Base-by-base conservation (phyloP, 2,329 filamentous ascomycete genomes). In the Trichoderma citrinoviride region DNA sequence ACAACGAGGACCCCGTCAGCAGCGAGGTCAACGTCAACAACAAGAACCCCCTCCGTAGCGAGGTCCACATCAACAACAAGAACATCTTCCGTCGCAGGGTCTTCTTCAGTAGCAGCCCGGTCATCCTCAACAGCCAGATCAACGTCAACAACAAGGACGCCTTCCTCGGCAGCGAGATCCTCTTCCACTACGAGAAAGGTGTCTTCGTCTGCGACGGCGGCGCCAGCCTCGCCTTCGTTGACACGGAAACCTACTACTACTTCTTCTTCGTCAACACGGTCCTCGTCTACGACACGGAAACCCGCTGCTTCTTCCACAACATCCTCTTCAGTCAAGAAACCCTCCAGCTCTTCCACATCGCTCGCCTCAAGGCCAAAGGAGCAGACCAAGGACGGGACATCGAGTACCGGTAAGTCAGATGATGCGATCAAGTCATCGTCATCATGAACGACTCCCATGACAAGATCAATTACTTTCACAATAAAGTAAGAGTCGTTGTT, bases 361-460 rank as follows among this genome's bases (percentile, higher is more conserved):
- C 49, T 62, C 10, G 58, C 58, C 58, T 37, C 25, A 41, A 53
- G 58, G 5, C 40, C n/a, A 44, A 49, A 65, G n/a, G 52, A 61
- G 56, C 55, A 65, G 33, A 55, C 66, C 27, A 63, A 65, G 17
- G 61, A 67, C 8, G 65, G 67, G 60, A 56, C 37, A 25, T 55
- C 40, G 21, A 49, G 56, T 62, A 40, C 40, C 27, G 41, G 61
- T 49, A 63, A 66, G 27, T 47, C 55, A 29, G 66, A 53, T 29
- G 46, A 62, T 15, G 41, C 49, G 50, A 3, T 43, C 15, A 54
- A 40, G 41, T 1, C 44, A 6, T 49, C 56, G 8, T 60, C 44
- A 53, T 58, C 29, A 47, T 58, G 21, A 27, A n/a, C 53, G n/a
- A 43, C 53, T 43, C 2, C 21, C 27, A 19, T 27, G 56, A 19